phyloP scores from a whole-genome alignment of 2,329 filamentous ascomycete genomes.

The Metarhizium rileyi region DNA sequence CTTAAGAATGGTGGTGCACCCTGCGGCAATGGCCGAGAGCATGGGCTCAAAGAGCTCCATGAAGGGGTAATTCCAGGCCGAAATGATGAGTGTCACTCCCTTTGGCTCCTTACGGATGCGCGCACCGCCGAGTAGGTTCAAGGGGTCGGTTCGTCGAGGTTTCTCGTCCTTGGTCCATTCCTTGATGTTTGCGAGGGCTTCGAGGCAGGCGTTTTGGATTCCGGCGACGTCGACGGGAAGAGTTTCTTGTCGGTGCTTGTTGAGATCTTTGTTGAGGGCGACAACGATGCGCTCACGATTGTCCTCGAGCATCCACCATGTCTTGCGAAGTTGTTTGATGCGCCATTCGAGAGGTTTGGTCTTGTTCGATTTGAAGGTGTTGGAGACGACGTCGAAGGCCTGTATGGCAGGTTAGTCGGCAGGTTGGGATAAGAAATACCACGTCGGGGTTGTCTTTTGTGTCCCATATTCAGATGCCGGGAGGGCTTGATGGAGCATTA shows the following conservation, averaged over 20 bases:
- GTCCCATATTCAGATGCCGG: too few species aligned
- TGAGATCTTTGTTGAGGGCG: slow-evolving; percentile 24
- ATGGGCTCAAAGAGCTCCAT: slow-evolving; percentile 27
- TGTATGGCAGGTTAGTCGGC: background rate
- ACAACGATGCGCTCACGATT: slow-evolving; percentile 23
- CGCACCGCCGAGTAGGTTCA: slow-evolving; percentile 20
- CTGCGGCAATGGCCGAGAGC: slow-evolving; percentile 33
- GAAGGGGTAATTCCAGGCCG: slow-evolving; percentile 37
- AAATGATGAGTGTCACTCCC: slow-evolving; percentile 33
- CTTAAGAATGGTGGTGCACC: slow-evolving; percentile 31
- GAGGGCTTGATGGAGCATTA: too few species aligned
- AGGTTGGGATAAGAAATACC: too few species aligned
- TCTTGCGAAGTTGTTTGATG: slow-evolving; percentile 30
- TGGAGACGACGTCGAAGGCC: slow-evolving; percentile 5
- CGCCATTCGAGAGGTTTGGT: slow-evolving; percentile 29
- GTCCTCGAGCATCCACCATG: slow-evolving; percentile 31
- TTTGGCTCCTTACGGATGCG: slow-evolving; percentile 32
- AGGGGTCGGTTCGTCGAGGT: slow-evolving; percentile 16
- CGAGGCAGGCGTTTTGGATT: slow-evolving; percentile 25
- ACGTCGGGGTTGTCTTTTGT: too few species aligned
- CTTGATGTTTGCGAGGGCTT: slow-evolving; percentile 28
- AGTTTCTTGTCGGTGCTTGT: slow-evolving; percentile 24
- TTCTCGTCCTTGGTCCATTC: slow-evolving; percentile 28
- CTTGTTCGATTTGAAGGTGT: slow-evolving; percentile 9
- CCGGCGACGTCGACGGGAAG: slow-evolving; percentile 19